Base-by-base conservation (phyloP, 2,329 filamentous ascomycete species). In the Colletotrichum chrysophilum region DNA sequence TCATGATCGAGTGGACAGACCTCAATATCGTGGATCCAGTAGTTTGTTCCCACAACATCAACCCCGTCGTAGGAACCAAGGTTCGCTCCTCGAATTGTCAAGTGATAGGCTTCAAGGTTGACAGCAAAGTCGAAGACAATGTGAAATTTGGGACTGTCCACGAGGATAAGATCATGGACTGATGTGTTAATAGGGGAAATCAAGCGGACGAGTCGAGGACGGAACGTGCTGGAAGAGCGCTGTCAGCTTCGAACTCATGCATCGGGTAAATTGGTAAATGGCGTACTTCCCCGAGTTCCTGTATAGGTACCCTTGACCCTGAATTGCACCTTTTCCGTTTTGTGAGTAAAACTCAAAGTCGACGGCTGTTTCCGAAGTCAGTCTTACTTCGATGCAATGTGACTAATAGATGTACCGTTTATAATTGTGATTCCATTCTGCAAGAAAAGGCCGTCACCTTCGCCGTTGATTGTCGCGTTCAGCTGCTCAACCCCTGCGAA, bases 401-500 rank as follows among this genome's bases (percentile, higher is more conserved):
- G 18, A 12, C 18, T n/a, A 6, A 10, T 0, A n/a, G 9, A 12
- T n/a, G 9, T n/a, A 43, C 38, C 18, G 9, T 48, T 48, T 1
- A 48, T 48, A 12, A 48, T 48, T 12, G 55, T 62, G 61, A 64
- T 36, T 6, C 61, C 61, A 24, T 64, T 64, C 28, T 64, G 61
- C 61, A 36, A 21, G n/a, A 64, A 64, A n/a, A 34, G 61, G 13
- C 61, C 61, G 21, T 64, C 61, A n/a, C 61, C 61, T 64, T 64
- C 61, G 61, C 30, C 61, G 13, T 36, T 64, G 61, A 64, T 64
- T 30, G 61, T 64, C 12, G 61, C 61, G 61, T 64, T 64, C 61
- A 64, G 61, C 61, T 30, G 61, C 30, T 16, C 61, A 36, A 64
- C 13, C 18, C 61, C 61, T 34, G 61, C 61, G 61, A 64, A 64